These are phyloP conservation scores for Mycena belliarum DNA, from an alignment of 768 basidiomycete species.

Conservation along the genomic window DNA sequence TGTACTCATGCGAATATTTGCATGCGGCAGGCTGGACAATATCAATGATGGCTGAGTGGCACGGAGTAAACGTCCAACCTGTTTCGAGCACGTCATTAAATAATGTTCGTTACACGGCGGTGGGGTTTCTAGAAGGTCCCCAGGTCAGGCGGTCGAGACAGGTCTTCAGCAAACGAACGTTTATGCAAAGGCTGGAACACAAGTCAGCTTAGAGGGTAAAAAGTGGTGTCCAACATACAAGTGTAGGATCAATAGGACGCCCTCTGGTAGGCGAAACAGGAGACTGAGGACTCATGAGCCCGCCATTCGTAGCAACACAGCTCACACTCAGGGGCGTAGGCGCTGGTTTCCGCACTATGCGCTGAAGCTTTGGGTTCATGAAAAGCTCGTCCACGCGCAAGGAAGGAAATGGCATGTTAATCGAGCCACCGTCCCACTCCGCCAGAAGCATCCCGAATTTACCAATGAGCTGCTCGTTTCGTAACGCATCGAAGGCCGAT, in stretches of 20 bases:
- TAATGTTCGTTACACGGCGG: slow-evolving; percentile 88
- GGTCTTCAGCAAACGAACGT: slow-evolving; percentile 45
- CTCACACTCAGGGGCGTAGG: slow-evolving; percentile 37
- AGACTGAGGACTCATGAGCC: slow-evolving; percentile 66
- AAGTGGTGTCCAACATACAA: slow-evolving; percentile 45
- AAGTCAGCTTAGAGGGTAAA: background rate
- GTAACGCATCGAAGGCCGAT: slow-evolving; percentile 56
- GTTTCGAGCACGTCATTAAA: slow-evolving; percentile 81
- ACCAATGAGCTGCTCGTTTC: slow-evolving; percentile 60
- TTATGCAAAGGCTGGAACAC: slow-evolving; percentile 67
- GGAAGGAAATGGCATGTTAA: slow-evolving; percentile 51
- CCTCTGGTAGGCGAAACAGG: slow-evolving; percentile 18
- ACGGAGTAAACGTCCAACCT: slow-evolving; percentile 35
- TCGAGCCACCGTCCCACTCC: slow-evolving; percentile 43
- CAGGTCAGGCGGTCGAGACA: background rate
- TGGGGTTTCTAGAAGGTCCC: slow-evolving; percentile 57
- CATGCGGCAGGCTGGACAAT: slow-evolving; percentile 54
- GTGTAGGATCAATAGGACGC: slow-evolving; percentile 58
- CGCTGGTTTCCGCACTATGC: slow-evolving; percentile 35
- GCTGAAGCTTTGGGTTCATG: slow-evolving; percentile 45
- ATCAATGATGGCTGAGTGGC: background rate
- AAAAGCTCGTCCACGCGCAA: slow-evolving; percentile 55
- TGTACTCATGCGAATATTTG: slow-evolving; percentile 85
- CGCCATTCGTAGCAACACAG: slow-evolving; percentile 53
- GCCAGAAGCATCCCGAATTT: slow-evolving; percentile 67